These are phyloP conservation scores for Umbelopsis sp. DNA, from an alignment of 192 early-diverging fungal genomes.

Conservation along the genomic window DNA sequence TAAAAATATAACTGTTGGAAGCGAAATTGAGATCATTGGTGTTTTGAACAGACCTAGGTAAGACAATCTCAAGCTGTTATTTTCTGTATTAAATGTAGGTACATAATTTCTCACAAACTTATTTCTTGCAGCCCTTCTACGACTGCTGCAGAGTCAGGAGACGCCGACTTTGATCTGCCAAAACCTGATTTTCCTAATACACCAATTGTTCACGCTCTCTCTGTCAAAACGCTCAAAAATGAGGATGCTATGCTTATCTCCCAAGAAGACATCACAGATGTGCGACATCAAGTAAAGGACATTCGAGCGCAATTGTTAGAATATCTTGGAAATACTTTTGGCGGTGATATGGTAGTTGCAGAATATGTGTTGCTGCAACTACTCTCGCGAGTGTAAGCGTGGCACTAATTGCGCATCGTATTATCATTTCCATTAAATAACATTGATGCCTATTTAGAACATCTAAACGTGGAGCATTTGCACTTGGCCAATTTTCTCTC, in stretches of 20 bases:
- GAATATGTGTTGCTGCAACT: conserved; percentile 72
- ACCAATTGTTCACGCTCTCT: conserved; percentile 57
- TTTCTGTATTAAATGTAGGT: not conserved
- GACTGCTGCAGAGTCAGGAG: conserved; percentile 25
- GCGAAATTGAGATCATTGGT: conserved; percentile 70
- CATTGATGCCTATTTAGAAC: conserved; percentile 31
- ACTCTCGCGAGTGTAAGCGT: conserved; percentile 61
- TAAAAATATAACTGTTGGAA: conserved; percentile 52
- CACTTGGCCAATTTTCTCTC: conserved; percentile 71
- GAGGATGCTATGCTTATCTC: not conserved
- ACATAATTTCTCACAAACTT: not conserved
- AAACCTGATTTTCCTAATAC: conserved; percentile 24
- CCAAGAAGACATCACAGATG: not conserved
- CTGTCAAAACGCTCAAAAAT: conserved; percentile 28
- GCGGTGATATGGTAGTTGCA: conserved; percentile 66
- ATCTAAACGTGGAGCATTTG: conserved; percentile 44
- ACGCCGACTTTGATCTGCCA: conserved; percentile 38
- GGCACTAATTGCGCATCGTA: no score
- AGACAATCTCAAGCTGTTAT: no score
- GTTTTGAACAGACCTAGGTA: conserved; percentile 42
- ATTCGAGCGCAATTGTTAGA: conserved; percentile 45
- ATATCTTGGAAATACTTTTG: conserved; percentile 63
- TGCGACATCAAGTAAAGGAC: conserved; percentile 29
- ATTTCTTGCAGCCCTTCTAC: not conserved
- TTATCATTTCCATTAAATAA: no score